These are phyloP conservation scores for Naganishia sp. DNA, from an alignment of 1,284 basidiomycete species.

Conservation along the genomic window DNA sequence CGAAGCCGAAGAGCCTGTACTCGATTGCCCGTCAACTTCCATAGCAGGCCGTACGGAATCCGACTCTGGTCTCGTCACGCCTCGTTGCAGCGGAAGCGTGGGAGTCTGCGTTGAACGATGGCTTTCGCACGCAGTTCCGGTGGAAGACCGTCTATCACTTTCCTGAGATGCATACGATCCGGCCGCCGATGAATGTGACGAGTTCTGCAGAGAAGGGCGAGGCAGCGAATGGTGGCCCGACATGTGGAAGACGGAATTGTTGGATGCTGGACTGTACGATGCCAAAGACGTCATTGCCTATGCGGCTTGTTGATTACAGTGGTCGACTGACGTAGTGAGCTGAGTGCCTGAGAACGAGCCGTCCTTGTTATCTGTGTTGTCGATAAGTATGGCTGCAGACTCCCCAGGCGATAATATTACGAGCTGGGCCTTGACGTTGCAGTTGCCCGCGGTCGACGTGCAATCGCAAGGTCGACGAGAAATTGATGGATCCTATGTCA, in stretches of 20 bases:
- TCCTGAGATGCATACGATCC: not conserved
- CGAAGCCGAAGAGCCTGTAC: not conserved
- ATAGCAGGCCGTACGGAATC: not conserved
- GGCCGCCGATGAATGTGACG: not conserved
- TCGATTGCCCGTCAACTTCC: not conserved
- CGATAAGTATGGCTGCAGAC: not conserved
- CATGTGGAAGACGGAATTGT: constrained; percentile 13
- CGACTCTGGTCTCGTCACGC: no score
- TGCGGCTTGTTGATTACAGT: constrained; percentile 33
- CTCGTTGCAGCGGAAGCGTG: not conserved
- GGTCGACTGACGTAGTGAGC: constrained; percentile 12
- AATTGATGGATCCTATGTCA: no score
- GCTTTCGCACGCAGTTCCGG: not conserved
- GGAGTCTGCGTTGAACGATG: not conserved
- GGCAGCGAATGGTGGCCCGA: constrained; percentile 4
- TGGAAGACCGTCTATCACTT: not conserved
- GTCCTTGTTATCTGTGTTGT: not conserved
- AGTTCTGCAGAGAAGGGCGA: constrained; percentile 9
- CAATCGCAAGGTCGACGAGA: not conserved
- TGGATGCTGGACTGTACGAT: constrained; percentile 24
- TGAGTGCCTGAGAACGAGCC: not conserved
- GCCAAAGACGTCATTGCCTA: constrained; percentile 45
- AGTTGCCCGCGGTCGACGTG: not conserved
- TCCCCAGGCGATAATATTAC: not conserved
- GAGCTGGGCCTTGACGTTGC: not conserved